These are phyloP conservation scores for Phaffia australis DNA, from an alignment of 768 basidiomycete genomes.

Conservation along the genomic window DNA sequence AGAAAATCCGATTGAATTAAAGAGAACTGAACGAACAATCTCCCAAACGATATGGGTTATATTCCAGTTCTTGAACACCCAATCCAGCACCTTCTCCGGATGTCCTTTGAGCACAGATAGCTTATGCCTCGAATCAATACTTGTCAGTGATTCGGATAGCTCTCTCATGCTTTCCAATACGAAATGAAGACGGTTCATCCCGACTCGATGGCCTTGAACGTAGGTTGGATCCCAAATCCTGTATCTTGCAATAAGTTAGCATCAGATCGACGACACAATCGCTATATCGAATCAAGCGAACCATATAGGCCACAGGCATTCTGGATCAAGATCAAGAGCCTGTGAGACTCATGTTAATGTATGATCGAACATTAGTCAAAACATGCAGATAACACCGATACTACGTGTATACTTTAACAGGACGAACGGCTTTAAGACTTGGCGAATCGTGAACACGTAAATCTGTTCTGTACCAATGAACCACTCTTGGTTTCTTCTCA, in stretches of 20 bases:
- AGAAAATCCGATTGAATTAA: background rate
- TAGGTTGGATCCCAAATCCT: slow-evolving; percentile 16
- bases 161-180: slow-evolving; percentile 33
- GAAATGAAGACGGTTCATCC: slow-evolving; percentile 34
- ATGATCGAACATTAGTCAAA: too few relatives aligned
- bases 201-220: slow-evolving; percentile 36
- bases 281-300: background rate
- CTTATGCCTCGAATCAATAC: slow-evolving; percentile 34
- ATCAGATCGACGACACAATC: slow-evolving; percentile 4
- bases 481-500: slow-evolving; percentile 25
- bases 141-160: slow-evolving; percentile 31
- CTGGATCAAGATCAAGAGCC: slow-evolving; percentile 14
- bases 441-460: slow-evolving; percentile 38
- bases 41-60: slow-evolving; percentile 37
- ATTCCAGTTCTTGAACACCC: slow-evolving; percentile 36
- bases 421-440: slow-evolving; percentile 31
- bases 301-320: slow-evolving; percentile 13
- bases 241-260: slow-evolving; percentile 31
- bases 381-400: slow-evolving; percentile 29
- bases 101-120: slow-evolving; percentile 36
- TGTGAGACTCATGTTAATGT: background rate
- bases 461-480: slow-evolving; percentile 41
- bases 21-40: slow-evolving; percentile 20
- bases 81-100: slow-evolving; percentile 34
- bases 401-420: slow-evolving; percentile 26